Conservation (phyloP, 2,329 filamentous ascomycete species). For the Phaeosphaeria sp. region DNA sequence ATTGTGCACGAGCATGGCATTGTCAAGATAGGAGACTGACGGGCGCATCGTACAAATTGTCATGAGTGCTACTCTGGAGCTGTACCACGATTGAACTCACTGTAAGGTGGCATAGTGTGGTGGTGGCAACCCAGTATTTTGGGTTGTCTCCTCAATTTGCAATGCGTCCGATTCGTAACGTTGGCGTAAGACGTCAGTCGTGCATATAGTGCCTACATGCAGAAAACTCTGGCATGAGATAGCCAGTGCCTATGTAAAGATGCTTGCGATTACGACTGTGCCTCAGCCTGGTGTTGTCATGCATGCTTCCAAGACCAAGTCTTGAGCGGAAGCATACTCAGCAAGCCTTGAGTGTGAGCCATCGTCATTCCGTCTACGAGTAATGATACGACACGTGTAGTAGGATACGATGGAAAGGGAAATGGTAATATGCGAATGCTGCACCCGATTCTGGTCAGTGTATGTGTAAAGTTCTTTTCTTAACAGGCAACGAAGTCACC, state of each 20-base stretch:
- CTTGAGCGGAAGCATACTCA: not conserved
- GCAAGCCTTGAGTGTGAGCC: not conserved
- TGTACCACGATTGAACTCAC: not conserved
- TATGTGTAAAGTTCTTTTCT: too few relatives aligned
- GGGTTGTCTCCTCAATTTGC: not conserved
- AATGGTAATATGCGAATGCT: too few relatives aligned
- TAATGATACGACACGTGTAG: too few relatives aligned
- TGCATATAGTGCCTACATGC: not conserved
- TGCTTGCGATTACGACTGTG: not conserved
- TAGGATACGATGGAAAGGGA: too few relatives aligned
- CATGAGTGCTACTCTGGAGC: not conserved
- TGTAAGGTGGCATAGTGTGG: not conserved
- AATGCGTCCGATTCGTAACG: not conserved
- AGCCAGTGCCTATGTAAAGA: not conserved
- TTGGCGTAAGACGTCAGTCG: not conserved
- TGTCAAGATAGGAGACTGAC: not conserved
- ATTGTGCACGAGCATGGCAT: not conserved
- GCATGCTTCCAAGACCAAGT: not conserved
- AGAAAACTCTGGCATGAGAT: not conserved
- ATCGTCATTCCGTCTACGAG: not conserved
- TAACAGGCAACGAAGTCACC: too few relatives aligned
- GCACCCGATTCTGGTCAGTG: too few relatives aligned
- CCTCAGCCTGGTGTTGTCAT: not conserved
- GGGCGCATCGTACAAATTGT: not conserved
- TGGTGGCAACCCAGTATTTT: not conserved